These are phyloP conservation scores for Paecilomyces sp. DNA, from an alignment of 2,329 filamentous ascomycete species.

Conservation along the genomic window DNA sequence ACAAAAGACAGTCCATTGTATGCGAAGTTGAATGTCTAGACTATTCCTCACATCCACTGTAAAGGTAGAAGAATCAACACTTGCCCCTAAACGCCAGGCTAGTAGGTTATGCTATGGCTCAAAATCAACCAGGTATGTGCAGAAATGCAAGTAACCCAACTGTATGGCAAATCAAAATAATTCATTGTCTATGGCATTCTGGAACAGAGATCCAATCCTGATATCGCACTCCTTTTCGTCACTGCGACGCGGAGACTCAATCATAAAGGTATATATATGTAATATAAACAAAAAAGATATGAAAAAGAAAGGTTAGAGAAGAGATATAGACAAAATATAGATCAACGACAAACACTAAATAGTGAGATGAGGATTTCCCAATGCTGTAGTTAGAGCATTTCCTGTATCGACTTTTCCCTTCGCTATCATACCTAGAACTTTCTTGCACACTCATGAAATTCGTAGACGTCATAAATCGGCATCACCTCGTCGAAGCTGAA, in stretches of 20 bases:
- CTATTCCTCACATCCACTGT: too few species aligned
- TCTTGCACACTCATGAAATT: not conserved
- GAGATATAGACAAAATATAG: not conserved
- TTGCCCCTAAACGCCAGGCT: too few species aligned
- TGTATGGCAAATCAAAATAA: not conserved
- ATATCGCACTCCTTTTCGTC: not conserved
- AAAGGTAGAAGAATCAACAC: too few species aligned
- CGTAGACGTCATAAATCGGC: not conserved
- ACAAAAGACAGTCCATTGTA: too few species aligned
- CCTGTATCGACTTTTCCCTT: not conserved
- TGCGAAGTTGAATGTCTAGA: too few species aligned
- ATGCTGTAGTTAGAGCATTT: not conserved
- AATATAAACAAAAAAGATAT: not conserved
- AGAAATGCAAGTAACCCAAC: not conserved
- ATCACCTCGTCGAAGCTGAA: not conserved
- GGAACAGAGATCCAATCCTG: not conserved
- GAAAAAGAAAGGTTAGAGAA: not conserved
- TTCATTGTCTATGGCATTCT: not conserved
- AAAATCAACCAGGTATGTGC: not conserved
- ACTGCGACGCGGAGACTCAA: not conserved
- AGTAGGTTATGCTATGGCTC: not conserved
- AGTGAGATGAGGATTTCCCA: not conserved
- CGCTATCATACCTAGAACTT: not conserved
- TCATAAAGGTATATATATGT: not conserved
- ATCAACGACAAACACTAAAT: not conserved